Base-by-base conservation (phyloP, 2,329 filamentous ascomycete species). In the Claviceps cyperi region DNA sequence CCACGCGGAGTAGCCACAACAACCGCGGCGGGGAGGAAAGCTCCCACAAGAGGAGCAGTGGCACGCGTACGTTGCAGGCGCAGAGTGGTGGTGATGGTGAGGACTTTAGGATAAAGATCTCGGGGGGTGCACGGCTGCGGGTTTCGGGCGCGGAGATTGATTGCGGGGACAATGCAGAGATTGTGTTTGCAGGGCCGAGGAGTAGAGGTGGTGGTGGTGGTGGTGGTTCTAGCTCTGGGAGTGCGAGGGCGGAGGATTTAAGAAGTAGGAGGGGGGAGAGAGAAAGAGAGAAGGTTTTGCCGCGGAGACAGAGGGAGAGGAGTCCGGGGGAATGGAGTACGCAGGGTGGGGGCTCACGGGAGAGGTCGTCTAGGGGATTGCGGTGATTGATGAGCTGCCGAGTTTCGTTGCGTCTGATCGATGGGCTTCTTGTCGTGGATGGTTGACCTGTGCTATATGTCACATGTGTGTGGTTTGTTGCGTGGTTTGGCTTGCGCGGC, bases 1-100 rank as follows among this genome's bases (percentile, higher is more conserved):
- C 74, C 39, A 81, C 72, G 48, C 73, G 73, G 54, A 81, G 74
- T 68, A 80, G 72, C 54, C 72, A 63, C 19, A 83, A 79, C 59
- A 80, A 72, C 54, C 72, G 63, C 21, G 82, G 79, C 59, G 77
- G 71, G 43, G 80, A 82, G 56, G 78, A 82, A 51, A 82, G 78
- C 62, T 79, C 81, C 50, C 80, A 75, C 62, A 73, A 72, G 55
- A 75, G 76, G 54, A 81, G 78, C 49, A 76, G 76, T 28, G 79
- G 79, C 9, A 83, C 78, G 4, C 68, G 75, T 36, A 77, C 74
- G 7, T 68, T 64, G 4, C 64, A 63, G 3, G 74, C 28, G 9
- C 28, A 32, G 28, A 32, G 28, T 32, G 9, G 28, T 32, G 24
- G 24, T 9, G 28, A 9, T 11, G 28, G 70, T 51, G 70, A 81